These are phyloP conservation scores for Holtermanniella nyarrowii DNA, from an alignment of 768 basidiomycete genomes.

Conservation along the genomic window DNA sequence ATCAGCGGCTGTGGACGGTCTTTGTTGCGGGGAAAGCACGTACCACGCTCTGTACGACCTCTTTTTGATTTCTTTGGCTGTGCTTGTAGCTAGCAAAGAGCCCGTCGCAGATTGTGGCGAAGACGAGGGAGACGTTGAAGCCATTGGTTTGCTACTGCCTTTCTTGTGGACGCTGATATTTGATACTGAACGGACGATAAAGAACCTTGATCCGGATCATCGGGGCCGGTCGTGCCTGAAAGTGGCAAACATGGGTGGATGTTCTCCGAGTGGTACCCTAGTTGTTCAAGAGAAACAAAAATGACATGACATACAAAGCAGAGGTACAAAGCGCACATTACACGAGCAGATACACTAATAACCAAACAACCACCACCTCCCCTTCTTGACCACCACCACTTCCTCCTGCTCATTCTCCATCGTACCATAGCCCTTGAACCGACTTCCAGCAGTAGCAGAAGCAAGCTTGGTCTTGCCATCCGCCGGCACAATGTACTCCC, in stretches of 20 bases:
- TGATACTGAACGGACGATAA: no score
- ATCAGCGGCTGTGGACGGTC: neutral
- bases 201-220: no score
- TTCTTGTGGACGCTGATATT: no score
- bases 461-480: no score
- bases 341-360: neutral
- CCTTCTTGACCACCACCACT: neutral
- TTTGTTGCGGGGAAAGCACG: constrained; percentile 1
- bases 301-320: no score
- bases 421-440: neutral
- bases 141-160: no score
- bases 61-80: constrained; percentile 1
- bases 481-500: neutral
- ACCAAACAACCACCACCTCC: neutral
- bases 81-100: neutral
- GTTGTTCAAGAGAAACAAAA: no score
- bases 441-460: no score
- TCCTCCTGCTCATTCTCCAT: neutral
- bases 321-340: neutral
- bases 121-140: neutral
- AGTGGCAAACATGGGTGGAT: no score
- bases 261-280: no score
- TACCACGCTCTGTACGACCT: constrained; percentile 28
- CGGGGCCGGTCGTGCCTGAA: no score
- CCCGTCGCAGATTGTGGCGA: neutral